Evolutionary conservation across 169 alveolate species (phyloP).

Genomic region (Eimeria brunetti): DNA sequence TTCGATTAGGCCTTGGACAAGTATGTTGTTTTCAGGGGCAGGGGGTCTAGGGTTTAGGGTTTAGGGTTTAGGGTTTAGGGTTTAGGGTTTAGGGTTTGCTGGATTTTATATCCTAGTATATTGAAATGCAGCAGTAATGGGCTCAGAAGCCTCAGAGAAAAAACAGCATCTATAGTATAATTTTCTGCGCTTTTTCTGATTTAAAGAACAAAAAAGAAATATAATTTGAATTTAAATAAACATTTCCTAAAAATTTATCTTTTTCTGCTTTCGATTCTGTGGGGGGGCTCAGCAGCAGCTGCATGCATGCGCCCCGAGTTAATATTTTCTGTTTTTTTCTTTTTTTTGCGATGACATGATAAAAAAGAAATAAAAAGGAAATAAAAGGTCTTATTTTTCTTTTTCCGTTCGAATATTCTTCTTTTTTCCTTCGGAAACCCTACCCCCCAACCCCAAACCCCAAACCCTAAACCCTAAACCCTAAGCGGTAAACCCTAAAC

Average conservation of each 20-base stretch:
- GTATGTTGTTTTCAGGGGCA: neutral
- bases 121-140: conserved; percentile 11
- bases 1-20: neutral
- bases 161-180: too few species aligned
- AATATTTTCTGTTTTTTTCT: neutral
- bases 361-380: too few species aligned
- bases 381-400: neutral
- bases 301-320: neutral
- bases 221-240: too few species aligned
- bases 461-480: conserved; percentile 20
- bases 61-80: conserved; percentile 9
- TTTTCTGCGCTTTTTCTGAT: too few species aligned
- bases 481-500: neutral
- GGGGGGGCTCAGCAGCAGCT: neutral
- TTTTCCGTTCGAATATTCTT: neutral
- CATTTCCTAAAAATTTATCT: too few species aligned
- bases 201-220: too few species aligned
- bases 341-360: neutral
- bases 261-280: neutral
- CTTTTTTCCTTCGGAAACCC: neutral
- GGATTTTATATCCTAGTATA: neutral
- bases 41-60: neutral
- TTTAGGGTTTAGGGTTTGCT: neutral
- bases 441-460: neutral
- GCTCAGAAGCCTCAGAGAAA: conserved; percentile 11